A percentile compares a stretch with the other conserved stretches of the same genome.
Conservation (phyloP, 2,329 filamentous ascomycete genomes). For the Dendryphion nanum region DNA sequence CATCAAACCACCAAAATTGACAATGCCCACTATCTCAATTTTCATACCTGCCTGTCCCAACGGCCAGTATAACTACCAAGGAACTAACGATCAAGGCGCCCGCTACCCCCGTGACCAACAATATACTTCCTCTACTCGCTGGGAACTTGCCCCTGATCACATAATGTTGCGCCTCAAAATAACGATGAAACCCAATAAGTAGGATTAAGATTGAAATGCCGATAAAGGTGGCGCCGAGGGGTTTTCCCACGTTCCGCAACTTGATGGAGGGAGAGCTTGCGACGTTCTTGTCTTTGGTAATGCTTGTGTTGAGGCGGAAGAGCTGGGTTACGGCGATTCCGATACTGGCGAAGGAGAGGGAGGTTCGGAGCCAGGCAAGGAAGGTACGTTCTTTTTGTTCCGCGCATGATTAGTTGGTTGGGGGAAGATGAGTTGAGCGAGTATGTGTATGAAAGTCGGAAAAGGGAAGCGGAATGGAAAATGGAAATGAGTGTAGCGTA, state of each 20-base stretch:
- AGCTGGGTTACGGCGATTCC: conserved; percentile 82
- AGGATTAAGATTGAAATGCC: conserved; percentile 73
- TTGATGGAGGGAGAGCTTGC: conserved; percentile 13
- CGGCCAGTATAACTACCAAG: conserved; percentile 58
- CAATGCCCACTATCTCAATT: conserved; percentile 19
- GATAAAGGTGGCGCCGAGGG: conserved; percentile 68
- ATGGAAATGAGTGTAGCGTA: conserved; percentile 38
- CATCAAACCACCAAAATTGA: neutral
- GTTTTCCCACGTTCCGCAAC: conserved; percentile 33
- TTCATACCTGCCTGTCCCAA: conserved; percentile 51
- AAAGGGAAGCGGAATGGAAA: neutral
- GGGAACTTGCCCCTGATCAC: conserved; percentile 78
- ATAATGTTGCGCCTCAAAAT: conserved; percentile 76
- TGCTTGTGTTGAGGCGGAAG: conserved; percentile 74
- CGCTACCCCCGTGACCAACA: conserved; percentile 66
- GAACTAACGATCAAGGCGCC: conserved; percentile 58
- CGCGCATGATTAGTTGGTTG: neutral
- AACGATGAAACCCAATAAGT: conserved; percentile 74
- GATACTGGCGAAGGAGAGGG: conserved; percentile 76
- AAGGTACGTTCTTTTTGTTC: conserved; percentile 69
- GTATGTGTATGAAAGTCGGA: conserved; percentile 14
- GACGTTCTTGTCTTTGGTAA: conserved; percentile 28
- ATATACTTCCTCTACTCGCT: conserved; percentile 71
- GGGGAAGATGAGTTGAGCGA: too few species aligned
- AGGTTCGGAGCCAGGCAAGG: conserved; percentile 81